These are phyloP conservation scores for Phytophthora ramorum DNA, from an alignment of 352 stramenopile genomes.

Conservation along the genomic window DNA sequence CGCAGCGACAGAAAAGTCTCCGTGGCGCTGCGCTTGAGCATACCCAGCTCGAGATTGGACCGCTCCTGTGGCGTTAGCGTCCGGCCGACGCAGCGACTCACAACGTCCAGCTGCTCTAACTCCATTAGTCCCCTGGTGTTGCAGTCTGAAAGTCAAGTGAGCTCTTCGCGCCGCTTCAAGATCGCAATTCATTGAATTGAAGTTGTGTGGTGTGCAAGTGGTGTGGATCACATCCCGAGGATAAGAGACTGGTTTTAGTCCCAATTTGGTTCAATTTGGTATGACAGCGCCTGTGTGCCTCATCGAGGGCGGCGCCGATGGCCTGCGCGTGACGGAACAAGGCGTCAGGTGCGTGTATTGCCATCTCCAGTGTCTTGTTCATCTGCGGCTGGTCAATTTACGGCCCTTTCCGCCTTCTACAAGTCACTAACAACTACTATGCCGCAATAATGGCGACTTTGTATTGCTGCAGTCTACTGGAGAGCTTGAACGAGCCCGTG, in stretches of 20 bases:
- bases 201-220: slow-evolving; percentile 8
- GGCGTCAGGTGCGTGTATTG: slow-evolving; percentile 46
- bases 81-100: slow-evolving; percentile 70
- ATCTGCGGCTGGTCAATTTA: not conserved
- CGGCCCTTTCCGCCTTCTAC: not conserved
- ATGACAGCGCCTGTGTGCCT: slow-evolving; percentile 65
- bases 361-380: not conserved
- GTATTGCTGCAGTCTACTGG: slow-evolving; percentile 51
- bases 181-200: slow-evolving; percentile 37
- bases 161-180: slow-evolving; percentile 36
- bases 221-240: slow-evolving; percentile 23
- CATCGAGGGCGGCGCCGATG: slow-evolving; percentile 56
- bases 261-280: slow-evolving; percentile 5
- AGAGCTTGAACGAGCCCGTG: slow-evolving; percentile 70
- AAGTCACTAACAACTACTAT: slow-evolving; percentile 4
- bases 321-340: slow-evolving; percentile 60
- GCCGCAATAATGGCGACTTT: not conserved
- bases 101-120: slow-evolving; percentile 77
- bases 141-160: slow-evolving; percentile 14
- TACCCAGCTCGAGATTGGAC: slow-evolving; percentile 77
- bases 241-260: slow-evolving; percentile 14
- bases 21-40: slow-evolving; percentile 72
- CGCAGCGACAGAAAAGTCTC: slow-evolving; percentile 69
- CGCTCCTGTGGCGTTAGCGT: slow-evolving; percentile 79
- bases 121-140: slow-evolving; percentile 51